Evolutionary conservation across 2,329 filamentous ascomycete species (phyloP).

Genomic region (Fusarium pseudograminearum): DNA sequence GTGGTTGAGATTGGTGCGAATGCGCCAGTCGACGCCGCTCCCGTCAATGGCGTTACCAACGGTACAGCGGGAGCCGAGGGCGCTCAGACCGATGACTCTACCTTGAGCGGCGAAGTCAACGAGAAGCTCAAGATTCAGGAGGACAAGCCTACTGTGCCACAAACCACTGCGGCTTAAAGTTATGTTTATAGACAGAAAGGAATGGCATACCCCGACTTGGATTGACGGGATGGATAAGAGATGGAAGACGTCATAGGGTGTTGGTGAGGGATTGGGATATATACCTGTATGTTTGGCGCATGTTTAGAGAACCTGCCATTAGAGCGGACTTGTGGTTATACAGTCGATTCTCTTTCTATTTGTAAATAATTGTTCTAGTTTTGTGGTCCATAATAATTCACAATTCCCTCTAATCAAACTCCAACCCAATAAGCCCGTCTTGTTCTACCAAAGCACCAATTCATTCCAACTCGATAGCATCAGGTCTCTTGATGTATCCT

Average conservation of each 20-base stretch:
- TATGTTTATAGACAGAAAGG: conserved; percentile 15
- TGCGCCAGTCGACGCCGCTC: not conserved
- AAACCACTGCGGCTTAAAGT: conserved; percentile 29
- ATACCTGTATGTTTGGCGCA: conserved; percentile 18
- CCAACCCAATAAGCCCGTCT: not conserved
- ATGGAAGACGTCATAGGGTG: not conserved
- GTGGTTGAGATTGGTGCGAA: conserved; percentile 21
- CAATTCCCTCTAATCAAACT: not conserved
- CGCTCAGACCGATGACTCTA: conserved; percentile 47
- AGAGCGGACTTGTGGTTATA: conserved; percentile 16
- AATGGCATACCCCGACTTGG: conserved; percentile 32
- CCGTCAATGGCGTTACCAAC: conserved; percentile 16
- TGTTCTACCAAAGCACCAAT: not conserved
- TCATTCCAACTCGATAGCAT: conserved; percentile 21
- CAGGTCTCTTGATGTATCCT: conserved; percentile 54
- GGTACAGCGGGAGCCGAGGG: conserved; percentile 39
- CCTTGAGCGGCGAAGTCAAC: conserved; percentile 47
- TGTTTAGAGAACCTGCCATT: conserved; percentile 20
- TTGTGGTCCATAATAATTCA: not conserved
- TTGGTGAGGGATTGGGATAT: conserved; percentile 11
- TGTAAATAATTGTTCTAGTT: not conserved
- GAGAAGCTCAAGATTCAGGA: conserved; percentile 52
- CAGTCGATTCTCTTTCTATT: conserved; percentile 16
- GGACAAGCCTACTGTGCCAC: conserved; percentile 29
- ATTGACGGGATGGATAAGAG: conserved; percentile 1